Conservation (phyloP, 768 basidiomycete species). For the Psilocybe azurescens region DNA sequence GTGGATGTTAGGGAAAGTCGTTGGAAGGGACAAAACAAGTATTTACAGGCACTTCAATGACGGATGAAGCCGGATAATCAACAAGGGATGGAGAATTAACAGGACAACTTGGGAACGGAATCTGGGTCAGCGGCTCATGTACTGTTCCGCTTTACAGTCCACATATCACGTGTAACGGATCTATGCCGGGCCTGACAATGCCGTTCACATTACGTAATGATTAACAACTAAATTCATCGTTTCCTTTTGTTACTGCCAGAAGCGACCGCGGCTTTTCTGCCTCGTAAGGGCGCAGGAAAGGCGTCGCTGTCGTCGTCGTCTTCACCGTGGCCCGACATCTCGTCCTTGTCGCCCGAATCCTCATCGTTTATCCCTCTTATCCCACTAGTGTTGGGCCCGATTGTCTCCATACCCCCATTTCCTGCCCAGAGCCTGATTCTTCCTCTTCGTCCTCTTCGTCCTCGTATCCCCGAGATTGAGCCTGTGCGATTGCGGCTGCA, state of each 20-base stretch:
- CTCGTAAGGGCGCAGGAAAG: constrained; percentile 74
- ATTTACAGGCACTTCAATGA: constrained; percentile 13
- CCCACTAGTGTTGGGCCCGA: constrained; percentile 67
- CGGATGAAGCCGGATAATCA: constrained; percentile 19
- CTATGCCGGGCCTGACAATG: constrained; percentile 21
- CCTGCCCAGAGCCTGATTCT: constrained; percentile 57
- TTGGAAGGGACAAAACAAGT: constrained; percentile 16
- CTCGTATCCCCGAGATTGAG: constrained; percentile 63
- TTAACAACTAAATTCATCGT: constrained; percentile 44
- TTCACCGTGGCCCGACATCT: constrained; percentile 39
- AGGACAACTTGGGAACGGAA: constrained; percentile 13
- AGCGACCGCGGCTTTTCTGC: constrained; percentile 55
- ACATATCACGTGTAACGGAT: constrained; percentile 38
- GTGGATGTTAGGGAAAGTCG: constrained; percentile 20
- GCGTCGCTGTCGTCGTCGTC: constrained; percentile 78
- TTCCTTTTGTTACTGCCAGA: constrained; percentile 65
- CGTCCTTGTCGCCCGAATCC: constrained; percentile 54
- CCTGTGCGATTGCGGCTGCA: constrained; percentile 80
- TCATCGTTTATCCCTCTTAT: constrained; percentile 50
- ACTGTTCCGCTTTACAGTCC: constrained; percentile 8
- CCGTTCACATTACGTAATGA: constrained; percentile 15
- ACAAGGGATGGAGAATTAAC: constrained; percentile 2
- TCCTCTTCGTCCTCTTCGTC: constrained; percentile 61
- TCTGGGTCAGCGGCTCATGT: constrained; percentile 16
- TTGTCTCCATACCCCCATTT: constrained; percentile 53